A percentile compares a stretch with the other conserved stretches of the same genome.
phyloP scores from a whole-genome alignment of 2,329 filamentous ascomycete species.

The Fusarium robinianum region DNA sequence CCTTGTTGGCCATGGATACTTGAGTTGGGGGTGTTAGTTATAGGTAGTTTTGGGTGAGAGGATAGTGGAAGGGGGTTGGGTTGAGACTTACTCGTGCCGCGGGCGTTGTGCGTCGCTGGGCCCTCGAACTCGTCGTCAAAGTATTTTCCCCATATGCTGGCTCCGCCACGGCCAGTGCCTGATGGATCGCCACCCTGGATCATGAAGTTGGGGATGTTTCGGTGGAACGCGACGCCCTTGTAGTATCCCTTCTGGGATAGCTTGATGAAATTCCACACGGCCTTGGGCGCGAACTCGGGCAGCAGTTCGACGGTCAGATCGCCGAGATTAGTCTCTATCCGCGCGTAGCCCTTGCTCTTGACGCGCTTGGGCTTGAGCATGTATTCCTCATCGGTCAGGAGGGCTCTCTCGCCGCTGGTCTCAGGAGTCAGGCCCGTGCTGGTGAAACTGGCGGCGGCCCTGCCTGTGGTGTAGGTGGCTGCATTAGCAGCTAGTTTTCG shows the following conservation, averaged over 20 bases:
- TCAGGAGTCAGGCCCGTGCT: slow-evolving; percentile 92
- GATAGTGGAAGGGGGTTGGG: slow-evolving; percentile 42
- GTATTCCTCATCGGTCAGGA: slow-evolving; percentile 92
- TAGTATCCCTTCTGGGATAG: slow-evolving; percentile 92
- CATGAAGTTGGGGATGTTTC: slow-evolving; percentile 97
- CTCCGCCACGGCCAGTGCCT: slow-evolving; percentile 87
- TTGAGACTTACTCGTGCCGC: slow-evolving; percentile 62
- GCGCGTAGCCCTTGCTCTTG: slow-evolving; percentile 87
- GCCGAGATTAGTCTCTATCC: slow-evolving; percentile 84
- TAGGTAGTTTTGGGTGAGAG: not conserved
- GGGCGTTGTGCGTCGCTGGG: slow-evolving; percentile 77
- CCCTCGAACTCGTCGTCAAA: slow-evolving; percentile 95
- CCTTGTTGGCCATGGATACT: slow-evolving; percentile 94
- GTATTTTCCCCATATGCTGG: slow-evolving; percentile 90
- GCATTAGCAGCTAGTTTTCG: slow-evolving; percentile 77
- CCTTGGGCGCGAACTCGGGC: slow-evolving; percentile 86
- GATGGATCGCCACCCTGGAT: slow-evolving; percentile 95
- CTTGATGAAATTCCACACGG: slow-evolving; percentile 96
- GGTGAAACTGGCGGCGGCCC: slow-evolving; percentile 91
- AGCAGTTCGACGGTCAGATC: slow-evolving; percentile 87
- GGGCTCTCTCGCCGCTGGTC: slow-evolving; percentile 82
- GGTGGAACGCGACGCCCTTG: slow-evolving; percentile 80
- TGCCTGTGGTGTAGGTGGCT: slow-evolving; percentile 86
- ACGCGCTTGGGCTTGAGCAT: slow-evolving; percentile 91
- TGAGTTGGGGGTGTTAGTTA: slow-evolving; percentile 9